phyloP scores from a whole-genome alignment of 2,329 filamentous ascomycete genomes.

The Hortaea werneckii region DNA sequence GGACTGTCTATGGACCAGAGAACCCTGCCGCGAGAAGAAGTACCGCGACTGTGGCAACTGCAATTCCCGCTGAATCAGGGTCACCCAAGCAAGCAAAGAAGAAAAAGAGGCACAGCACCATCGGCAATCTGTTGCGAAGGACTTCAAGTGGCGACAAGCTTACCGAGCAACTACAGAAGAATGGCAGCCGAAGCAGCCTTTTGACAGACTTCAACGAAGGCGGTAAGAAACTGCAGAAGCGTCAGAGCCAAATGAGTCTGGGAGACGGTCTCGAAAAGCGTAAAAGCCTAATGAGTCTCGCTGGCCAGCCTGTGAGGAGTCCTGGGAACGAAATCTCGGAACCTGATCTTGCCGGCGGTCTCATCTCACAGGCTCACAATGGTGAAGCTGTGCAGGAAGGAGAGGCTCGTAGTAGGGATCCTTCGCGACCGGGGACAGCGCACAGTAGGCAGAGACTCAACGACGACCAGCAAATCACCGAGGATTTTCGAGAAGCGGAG shows the following conservation, averaged over 20 bases:
- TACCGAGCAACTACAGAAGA: slow-evolving; percentile 27
- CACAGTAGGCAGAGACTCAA: slow-evolving; percentile 6
- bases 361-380: slow-evolving; percentile 18
- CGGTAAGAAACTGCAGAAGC: slow-evolving; percentile 26
- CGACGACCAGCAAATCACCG: slow-evolving; percentile 29
- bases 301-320: slow-evolving; percentile 8
- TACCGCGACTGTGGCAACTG: slow-evolving; percentile 5
- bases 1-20: slow-evolving; percentile 58
- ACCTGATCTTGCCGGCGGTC: slow-evolving; percentile 9
- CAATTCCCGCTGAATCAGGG: not conserved
- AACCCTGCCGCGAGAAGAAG: slow-evolving; percentile 18
- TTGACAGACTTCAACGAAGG: slow-evolving; percentile 20
- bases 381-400: slow-evolving; percentile 22
- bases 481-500: slow-evolving; percentile 38
- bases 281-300: slow-evolving; percentile 24
- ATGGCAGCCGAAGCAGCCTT: slow-evolving; percentile 20
- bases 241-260: slow-evolving; percentile 25
- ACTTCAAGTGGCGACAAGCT: slow-evolving; percentile 17
- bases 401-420: slow-evolving; percentile 7
- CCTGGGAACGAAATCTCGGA: slow-evolving; percentile 12
- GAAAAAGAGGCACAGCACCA: slow-evolving; percentile 20
- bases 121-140: slow-evolving; percentile 23
- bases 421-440: slow-evolving; percentile 2
- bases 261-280: slow-evolving; percentile 26
- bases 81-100: slow-evolving; percentile 9